Evolutionary conservation across 1,139 yeast genomes (phyloP).

Genomic region (Candida sp.): DNA sequence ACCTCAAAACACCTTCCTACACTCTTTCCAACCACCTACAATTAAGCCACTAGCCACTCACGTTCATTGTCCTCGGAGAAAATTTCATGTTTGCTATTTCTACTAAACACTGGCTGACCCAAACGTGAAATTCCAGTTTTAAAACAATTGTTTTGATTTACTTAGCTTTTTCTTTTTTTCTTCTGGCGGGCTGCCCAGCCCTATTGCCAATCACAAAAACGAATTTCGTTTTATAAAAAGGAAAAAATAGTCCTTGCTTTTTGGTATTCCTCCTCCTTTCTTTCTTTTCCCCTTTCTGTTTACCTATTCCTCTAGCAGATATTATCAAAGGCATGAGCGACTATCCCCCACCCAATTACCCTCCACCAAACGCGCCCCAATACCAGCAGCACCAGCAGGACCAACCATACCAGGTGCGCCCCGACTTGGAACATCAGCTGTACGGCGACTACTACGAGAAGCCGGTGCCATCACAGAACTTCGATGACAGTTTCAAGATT

Average conservation of each 20-base stretch:
- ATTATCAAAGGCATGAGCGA: not conserved
- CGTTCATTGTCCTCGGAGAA: not conserved
- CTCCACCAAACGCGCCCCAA: slow-evolving; percentile 7
- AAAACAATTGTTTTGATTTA: not conserved
- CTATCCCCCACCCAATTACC: too few relatives aligned
- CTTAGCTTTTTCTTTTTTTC: not conserved
- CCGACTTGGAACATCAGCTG: slow-evolving; percentile 33
- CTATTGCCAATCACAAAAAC: not conserved
- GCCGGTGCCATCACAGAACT: slow-evolving; percentile 41
- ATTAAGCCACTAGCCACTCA: too few relatives aligned
- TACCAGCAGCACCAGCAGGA: slow-evolving; percentile 11
- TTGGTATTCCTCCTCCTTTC: not conserved
- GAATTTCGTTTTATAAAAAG: not conserved
- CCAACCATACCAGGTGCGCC: slow-evolving; percentile 16
- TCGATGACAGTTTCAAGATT: slow-evolving; percentile 70
- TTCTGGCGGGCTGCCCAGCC: not conserved
- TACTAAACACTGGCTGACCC: not conserved
- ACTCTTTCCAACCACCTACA: not conserved
- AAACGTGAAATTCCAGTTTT: not conserved
- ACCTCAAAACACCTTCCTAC: not conserved
- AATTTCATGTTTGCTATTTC: not conserved
- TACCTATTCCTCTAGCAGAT: too few relatives aligned
- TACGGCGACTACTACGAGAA: slow-evolving; percentile 27
- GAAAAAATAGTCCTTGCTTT: not conserved
- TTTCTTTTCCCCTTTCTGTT: not conserved